Evolutionary conservation across 2,329 filamentous ascomycete species (phyloP), one percentile per base, ranked within the genome.

Genomic region (Colletotrichum simmondsii): DNA sequence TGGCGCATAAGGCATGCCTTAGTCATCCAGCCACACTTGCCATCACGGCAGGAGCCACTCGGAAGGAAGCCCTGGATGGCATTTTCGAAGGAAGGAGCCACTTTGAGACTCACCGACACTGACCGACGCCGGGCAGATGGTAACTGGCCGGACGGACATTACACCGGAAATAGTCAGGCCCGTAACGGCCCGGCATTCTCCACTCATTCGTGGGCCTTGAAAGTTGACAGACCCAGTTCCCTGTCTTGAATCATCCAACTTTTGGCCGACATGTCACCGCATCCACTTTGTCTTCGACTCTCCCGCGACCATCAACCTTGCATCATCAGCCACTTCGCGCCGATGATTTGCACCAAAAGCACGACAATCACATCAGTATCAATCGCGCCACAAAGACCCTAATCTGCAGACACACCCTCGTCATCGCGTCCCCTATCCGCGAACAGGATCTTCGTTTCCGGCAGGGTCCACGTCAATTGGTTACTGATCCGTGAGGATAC

Each of bases 261-360:
- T 46, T 22, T 69, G 42, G 42, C 60, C 46, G 60, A 73, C 61
- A 73, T 73, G 71, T 73, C 66, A 73, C 71, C 71, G 60, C 56
- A 37, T 28, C 71, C 66, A 70, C 66, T 49, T 32, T 59, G 46
- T 56, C 35, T 11, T 52, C 61, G 46, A 52, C 11, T 60, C 49
- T 69, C 60, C 58, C 46, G 53, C 54, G 8, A n/a, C 61, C 70
- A 49, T 70, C 66, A 57, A 72, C 70, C 70, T 57, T 65, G 54
- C 56, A 46, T n/a, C 28, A 8, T n/a, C 28, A 8, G 67, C 54
- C 35, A 30, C 32, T 8, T 42, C 11, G 12, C 59, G 7, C 42
- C 26, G 53, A 42, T 14, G 30, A 60, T 19, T 46, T 49, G 22
- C 24, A 22, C 16, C 32, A 10, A 28, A 28, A 54, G 14, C 58